phyloP scores from a whole-genome alignment of 257 asterid genomes.

The Gardenia jasminoides region DNA sequence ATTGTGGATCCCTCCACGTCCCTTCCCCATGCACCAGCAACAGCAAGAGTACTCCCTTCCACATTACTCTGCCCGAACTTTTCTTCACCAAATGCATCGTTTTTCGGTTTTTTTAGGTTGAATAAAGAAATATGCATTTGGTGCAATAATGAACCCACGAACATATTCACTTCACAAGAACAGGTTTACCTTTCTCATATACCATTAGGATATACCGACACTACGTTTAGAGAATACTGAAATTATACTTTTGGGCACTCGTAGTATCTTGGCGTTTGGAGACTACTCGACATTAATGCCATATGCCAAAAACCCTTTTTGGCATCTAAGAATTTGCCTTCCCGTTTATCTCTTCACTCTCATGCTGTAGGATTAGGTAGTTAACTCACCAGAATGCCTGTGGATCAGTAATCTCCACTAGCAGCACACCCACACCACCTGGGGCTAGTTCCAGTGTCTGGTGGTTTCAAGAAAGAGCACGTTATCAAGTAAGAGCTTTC shows the following conservation, averaged over 20 bases:
- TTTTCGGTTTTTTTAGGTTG: no score
- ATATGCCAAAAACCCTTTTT: no score
- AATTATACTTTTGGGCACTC: no score
- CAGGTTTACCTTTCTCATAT: no score
- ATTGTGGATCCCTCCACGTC: background rate
- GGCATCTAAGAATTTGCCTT: no score
- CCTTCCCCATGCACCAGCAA: conserved; percentile 12
- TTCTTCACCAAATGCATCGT: background rate
- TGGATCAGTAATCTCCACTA: background rate
- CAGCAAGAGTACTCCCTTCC: no score
- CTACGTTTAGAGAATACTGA: no score
- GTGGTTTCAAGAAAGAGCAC: background rate
- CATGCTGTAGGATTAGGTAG: background rate
- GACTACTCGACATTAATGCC: no score
- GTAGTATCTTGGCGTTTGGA: no score
- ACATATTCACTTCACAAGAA: background rate
- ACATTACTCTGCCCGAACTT: background rate
- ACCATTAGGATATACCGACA: no score
- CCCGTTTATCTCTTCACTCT: background rate
- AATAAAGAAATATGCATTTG: no score
- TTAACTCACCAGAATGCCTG: background rate
- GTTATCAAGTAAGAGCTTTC: no score
- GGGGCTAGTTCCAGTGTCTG: background rate
- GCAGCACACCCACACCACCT: background rate
- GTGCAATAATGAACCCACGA: background rate